Conservation (phyloP, 768 basidiomycete species). For the Mycena floridula region DNA sequence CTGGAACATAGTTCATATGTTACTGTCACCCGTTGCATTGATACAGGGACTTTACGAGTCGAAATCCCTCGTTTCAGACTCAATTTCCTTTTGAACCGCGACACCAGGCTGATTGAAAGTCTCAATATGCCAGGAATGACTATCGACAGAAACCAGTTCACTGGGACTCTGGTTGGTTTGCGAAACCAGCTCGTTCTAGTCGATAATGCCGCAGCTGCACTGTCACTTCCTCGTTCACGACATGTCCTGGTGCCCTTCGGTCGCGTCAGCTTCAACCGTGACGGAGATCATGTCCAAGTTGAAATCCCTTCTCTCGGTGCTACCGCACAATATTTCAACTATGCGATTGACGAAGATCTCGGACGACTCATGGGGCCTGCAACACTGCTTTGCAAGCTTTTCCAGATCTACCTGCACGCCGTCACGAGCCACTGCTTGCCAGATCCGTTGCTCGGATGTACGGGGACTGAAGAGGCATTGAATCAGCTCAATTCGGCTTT, state of each 20-base stretch:
- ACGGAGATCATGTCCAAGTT: neutral
- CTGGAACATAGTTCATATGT: slow-evolving; percentile 10
- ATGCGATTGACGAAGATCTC: slow-evolving; percentile 23
- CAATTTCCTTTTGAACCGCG: neutral
- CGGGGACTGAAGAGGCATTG: no score
- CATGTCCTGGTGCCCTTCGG: slow-evolving; percentile 36
- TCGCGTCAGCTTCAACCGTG: slow-evolving; percentile 5
- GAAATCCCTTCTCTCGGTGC: slow-evolving; percentile 13
- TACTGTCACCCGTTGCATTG: neutral
- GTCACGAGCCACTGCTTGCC: slow-evolving; percentile 27
- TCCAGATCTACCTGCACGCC: no score
- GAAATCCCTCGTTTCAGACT: neutral
- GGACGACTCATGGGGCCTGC: no score
- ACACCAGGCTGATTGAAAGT: neutral
- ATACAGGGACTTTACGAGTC: neutral
- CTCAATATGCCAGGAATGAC: slow-evolving; percentile 24
- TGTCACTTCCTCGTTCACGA: slow-evolving; percentile 16
- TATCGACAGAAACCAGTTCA: slow-evolving; percentile 33
- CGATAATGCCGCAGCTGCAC: slow-evolving; percentile 1
- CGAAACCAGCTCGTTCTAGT: slow-evolving; percentile 30
- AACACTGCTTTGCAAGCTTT: no score
- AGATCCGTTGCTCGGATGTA: slow-evolving; percentile 30
- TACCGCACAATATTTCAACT: neutral
- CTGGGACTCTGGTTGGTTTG: slow-evolving; percentile 40
- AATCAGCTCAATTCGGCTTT: slow-evolving; percentile 19